Percentiles rank a stretch among this genome's conserved stretches.
These are phyloP conservation scores for Basidiobolus heterosporus DNA, from an alignment of 371 early-diverging fungal species.

Conservation along the genomic window DNA sequence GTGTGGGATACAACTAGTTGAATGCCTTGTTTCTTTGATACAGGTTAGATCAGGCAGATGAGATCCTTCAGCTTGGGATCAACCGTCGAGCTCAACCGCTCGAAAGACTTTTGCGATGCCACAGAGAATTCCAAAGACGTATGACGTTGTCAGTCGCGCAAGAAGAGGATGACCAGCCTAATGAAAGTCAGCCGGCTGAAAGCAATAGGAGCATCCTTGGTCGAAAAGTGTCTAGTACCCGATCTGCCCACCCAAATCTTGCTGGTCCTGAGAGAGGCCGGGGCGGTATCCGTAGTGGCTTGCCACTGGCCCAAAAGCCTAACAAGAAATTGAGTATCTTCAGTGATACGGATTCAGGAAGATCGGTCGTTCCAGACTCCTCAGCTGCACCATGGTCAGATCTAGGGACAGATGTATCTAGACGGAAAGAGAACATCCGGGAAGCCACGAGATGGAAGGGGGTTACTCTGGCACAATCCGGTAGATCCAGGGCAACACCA, in stretches of 20 bases:
- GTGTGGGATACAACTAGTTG: background rate
- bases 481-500: background rate
- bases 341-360: slow-evolving; percentile 4
- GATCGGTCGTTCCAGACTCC: background rate
- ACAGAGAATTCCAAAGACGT: slow-evolving; percentile 26
- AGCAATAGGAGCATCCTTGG: slow-evolving; percentile 21
- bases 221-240: slow-evolving; percentile 10
- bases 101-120: slow-evolving; percentile 23
- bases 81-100: slow-evolving; percentile 34
- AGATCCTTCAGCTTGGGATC: slow-evolving; percentile 31
- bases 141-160: slow-evolving; percentile 9
- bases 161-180: background rate
- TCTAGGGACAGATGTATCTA: slow-evolving; percentile 16
- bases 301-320: background rate
- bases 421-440: slow-evolving; percentile 21
- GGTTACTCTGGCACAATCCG: slow-evolving; percentile 13
- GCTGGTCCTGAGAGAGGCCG: slow-evolving; percentile 1
- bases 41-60: slow-evolving; percentile 31
- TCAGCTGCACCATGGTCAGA: slow-evolving; percentile 15
- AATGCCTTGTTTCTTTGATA: background rate
- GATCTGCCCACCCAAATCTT: slow-evolving; percentile 14
- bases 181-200: background rate
- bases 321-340: background rate
- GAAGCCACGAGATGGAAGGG: slow-evolving; percentile 22
- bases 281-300: slow-evolving; percentile 1